A percentile compares a stretch with the other conserved stretches of the same genome.
Conservation (phyloP, 805 yeast species). For the Millerozyma acaciae region DNA sequence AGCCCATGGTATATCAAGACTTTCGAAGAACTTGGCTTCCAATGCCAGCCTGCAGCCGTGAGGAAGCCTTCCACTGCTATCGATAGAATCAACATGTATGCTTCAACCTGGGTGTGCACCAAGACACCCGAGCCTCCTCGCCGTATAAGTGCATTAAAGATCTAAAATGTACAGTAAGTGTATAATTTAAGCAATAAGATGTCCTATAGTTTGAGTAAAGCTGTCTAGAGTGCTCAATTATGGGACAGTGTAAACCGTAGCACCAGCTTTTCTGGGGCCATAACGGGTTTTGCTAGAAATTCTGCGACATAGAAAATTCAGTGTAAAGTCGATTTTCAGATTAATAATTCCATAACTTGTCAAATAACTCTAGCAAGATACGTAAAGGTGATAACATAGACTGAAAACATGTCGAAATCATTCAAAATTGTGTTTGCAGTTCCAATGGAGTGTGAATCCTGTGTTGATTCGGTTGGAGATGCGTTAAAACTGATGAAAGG, state of each 20-base stretch:
- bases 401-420: slow-evolving; percentile 44
- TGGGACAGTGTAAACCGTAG: no score
- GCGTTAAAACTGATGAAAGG: slow-evolving; percentile 53
- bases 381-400: no score
- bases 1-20: slow-evolving; percentile 74
- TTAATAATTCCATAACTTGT: no score
- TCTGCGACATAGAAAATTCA: no score
- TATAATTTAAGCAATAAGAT: no score
- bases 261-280: no score
- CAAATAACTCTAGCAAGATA: no score
- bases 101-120: slow-evolving; percentile 82
- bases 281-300: no score
- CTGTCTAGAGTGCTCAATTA: no score
- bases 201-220: no score
- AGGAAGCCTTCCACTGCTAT: slow-evolving; percentile 62
- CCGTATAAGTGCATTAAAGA: slow-evolving; percentile 47
- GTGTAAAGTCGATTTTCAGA: no score
- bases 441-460: slow-evolving; percentile 73
- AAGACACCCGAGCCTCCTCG: slow-evolving; percentile 36
- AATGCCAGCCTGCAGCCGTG: slow-evolving; percentile 64
- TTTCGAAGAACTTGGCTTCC: slow-evolving; percentile 66
- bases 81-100: slow-evolving; percentile 84
- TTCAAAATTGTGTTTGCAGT: slow-evolving; percentile 78
- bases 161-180: slow-evolving; percentile 12
- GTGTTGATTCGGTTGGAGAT: slow-evolving; percentile 56